Base-by-base conservation (phyloP, 2,329 filamentous ascomycete species). In the Biscogniauxia sp. region DNA sequence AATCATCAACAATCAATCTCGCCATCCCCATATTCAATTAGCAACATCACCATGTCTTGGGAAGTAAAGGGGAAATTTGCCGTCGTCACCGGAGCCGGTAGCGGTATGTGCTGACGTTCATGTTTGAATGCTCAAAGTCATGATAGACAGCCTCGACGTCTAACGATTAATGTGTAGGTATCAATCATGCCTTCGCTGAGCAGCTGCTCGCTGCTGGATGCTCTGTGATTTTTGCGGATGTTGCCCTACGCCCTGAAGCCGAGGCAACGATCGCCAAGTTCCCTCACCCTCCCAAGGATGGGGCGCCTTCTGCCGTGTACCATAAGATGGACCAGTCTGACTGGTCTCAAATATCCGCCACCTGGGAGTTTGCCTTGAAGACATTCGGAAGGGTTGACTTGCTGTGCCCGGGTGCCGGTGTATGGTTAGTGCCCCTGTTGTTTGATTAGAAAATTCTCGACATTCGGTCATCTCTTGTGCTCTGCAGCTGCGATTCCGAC, bases 271-370 rank as follows among this genome's bases (percentile, higher is more conserved):
- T 68, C 2, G 49, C 59, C 17, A 60, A 63, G 45, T 64, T 61
- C 53, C 32, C 63, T 17, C 57, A 60, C 20, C 57, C 62, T 1
- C 41, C 60, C 3, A 20, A 53, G 5, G 59, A 32, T 37, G 52
- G 19, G 52, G 28, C 52, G 20, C 52, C 59, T 9, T 61, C 57
- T 1, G 62, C 56, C 9, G 32, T 57, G 17, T 65, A 57, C 58
- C 51, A 70, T 32, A 37, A 61, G 49, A 63, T 59, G 19, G 59
- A 72, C 57, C 53, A 64, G 25, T 65, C 62, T 1, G 55, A 64
- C 15, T 74, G 73, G 51, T 64, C 51, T 63, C 73, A 75, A 0
- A 70, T 75, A 8, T 59, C 55, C 11, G 70, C 67, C 1, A 64
- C 56, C 20, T 67, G 57, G 69, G 62, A 69, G 5, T 61, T 57